These are phyloP conservation scores for Hypoxylon sp. DNA, from an alignment of 2,329 filamentous ascomycete genomes.

Conservation along the genomic window DNA sequence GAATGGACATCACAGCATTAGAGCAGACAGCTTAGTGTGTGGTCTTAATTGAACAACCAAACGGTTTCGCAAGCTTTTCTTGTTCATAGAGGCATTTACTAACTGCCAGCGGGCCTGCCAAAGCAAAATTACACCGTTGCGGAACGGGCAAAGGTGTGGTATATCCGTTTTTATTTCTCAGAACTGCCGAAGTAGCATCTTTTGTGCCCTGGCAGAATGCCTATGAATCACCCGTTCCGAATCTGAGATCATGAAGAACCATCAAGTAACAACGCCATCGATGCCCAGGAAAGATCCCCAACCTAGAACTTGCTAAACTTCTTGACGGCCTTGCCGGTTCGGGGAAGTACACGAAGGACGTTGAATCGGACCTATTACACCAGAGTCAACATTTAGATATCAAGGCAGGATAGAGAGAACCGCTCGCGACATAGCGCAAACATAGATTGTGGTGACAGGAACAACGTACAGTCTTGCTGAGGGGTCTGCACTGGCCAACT, in stretches of 20 bases:
- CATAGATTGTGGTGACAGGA: not conserved
- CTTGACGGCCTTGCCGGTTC: constrained; percentile 98
- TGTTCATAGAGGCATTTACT: not conserved
- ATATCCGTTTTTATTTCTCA: constrained; percentile 48
- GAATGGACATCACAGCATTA: no score
- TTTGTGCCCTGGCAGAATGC: constrained; percentile 46
- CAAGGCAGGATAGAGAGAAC: no score
- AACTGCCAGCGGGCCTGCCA: not conserved
- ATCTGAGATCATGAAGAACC: constrained; percentile 52
- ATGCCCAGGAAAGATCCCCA: constrained; percentile 58
- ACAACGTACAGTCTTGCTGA: constrained; percentile 96
- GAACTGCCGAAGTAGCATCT: constrained; percentile 46
- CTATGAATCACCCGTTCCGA: constrained; percentile 49
- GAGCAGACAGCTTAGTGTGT: no score
- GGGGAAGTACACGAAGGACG: constrained; percentile 96
- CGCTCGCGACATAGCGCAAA: not conserved
- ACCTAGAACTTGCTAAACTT: constrained; percentile 97
- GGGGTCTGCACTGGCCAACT: constrained; percentile 98
- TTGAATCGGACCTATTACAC: constrained; percentile 89
- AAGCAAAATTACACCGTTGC: constrained; percentile 1
- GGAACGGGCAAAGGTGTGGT: constrained; percentile 31
- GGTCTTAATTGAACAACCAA: not conserved
- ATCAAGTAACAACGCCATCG: constrained; percentile 62
- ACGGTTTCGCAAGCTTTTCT: not conserved
- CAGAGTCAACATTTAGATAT: no score